Evolutionary conservation across 179 eudicot species (phyloP).

Genomic region (Patellifolia procumbens): DNA sequence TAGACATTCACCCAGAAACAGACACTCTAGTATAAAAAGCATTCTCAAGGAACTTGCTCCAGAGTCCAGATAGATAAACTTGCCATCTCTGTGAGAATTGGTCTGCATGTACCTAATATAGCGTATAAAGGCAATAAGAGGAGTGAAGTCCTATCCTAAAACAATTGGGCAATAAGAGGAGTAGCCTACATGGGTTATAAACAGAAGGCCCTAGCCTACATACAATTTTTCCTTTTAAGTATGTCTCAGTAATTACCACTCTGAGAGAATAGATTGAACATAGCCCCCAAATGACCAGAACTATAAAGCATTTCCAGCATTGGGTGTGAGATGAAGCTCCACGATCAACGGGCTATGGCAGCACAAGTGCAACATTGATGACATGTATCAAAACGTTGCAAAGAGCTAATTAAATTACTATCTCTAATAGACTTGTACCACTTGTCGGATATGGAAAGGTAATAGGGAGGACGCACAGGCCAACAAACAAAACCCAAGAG

Average conservation of each 20-base stretch:
- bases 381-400: not conserved
- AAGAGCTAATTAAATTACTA: not conserved
- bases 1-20: not conserved
- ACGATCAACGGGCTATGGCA: not conserved
- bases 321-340: not conserved
- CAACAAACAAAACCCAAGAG: not conserved
- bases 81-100: not conserved
- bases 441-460: not conserved
- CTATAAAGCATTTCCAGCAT: not conserved
- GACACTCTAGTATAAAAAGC: not conserved
- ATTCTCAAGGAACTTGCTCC: not conserved
- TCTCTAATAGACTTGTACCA: not conserved
- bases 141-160: not conserved
- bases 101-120: not conserved
- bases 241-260: not conserved
- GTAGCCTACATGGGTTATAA: not conserved
- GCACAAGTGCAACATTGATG: not conserved
- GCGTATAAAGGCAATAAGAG: no score
- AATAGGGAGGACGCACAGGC: not conserved
- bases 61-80: not conserved
- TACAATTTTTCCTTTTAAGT: not conserved
- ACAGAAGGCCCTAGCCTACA: not conserved
- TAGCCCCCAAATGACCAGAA: not conserved
- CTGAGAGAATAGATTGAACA: not conserved
- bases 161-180: not conserved